Evolutionary conservation across 2,329 filamentous ascomycete genomes (phyloP).

Genomic region (Zymoseptoria brevis): DNA sequence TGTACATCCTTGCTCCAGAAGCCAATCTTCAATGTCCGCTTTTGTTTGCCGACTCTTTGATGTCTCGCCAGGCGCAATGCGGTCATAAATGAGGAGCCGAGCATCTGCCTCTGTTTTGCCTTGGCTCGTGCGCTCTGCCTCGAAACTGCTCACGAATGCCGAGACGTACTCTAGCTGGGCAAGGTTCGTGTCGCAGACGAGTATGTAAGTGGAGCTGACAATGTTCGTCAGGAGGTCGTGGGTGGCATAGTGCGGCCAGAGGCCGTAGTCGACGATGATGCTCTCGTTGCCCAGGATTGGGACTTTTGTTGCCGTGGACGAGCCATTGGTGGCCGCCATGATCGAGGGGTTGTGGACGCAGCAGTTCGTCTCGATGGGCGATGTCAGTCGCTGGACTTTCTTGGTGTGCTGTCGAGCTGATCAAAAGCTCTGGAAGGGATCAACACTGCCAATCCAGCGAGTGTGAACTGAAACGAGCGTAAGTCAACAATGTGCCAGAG

Average conservation of each 20-base stretch:
- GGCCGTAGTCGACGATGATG: conserved; percentile 84
- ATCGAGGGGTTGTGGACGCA: neutral
- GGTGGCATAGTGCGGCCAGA: conserved; percentile 77
- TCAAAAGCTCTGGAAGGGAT: conserved; percentile 21
- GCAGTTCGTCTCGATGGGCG: neutral
- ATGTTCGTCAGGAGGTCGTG: conserved; percentile 71
- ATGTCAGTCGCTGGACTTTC: neutral
- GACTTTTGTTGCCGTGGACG: conserved; percentile 51
- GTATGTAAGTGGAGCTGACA: conserved; percentile 81
- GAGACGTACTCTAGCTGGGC: conserved; percentile 65
- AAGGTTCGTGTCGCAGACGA: conserved; percentile 95
- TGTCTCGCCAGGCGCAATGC: conserved; percentile 82
- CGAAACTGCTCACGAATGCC: conserved; percentile 62
- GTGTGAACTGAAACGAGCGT: conserved; percentile 20
- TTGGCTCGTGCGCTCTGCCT: conserved; percentile 33
- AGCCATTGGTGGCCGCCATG: conserved; percentile 19
- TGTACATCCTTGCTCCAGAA: conserved; percentile 84
- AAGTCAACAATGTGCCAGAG: conserved; percentile 24
- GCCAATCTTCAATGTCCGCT: conserved; percentile 94
- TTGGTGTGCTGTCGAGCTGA: conserved; percentile 16
- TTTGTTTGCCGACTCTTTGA: conserved; percentile 93
- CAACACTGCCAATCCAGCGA: conserved; percentile 19
- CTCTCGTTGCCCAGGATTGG: conserved; percentile 79
- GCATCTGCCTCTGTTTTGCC: conserved; percentile 39
- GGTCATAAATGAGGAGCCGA: conserved; percentile 77